Base-by-base conservation (phyloP, 1,284 basidiomycete species). In the Peniophora sp. region DNA sequence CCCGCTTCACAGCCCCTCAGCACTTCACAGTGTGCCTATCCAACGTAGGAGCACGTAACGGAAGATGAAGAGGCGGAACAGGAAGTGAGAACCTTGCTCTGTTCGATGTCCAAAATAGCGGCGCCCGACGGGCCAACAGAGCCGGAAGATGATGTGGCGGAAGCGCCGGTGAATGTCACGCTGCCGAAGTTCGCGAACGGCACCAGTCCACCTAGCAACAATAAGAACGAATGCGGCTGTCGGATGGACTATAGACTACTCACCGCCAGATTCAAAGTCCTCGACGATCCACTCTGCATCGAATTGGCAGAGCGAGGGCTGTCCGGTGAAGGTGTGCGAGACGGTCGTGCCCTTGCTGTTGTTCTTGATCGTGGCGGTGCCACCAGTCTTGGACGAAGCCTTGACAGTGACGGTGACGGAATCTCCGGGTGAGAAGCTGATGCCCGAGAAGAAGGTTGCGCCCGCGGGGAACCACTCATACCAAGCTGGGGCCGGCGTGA, bases 381-480 rank as follows among this genome's bases (percentile, higher is more conserved):
- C 65, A 34, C 54, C 47, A 17, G 57, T 65, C 15, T 52, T 55
- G 41, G 53, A 58, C 10, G 62, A 52, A 32, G 65, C 62, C 49
- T 59, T 61, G 34, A 65, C 62, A 43, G 64, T 61, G 46, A 63
- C 55, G 24, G 54, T 64, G 52, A 68, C 57, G 6, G 55, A 54
- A 59, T 69, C 57, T 45, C 68, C 65, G 2, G 62, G 52, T 47
- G 43, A 51, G 58, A 63, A 47, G 47, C 51, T 49, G 57, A 70
- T 66, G 42, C 63, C 67, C 14, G 52, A 55, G 58, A 68, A 68
- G 59, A 65, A 63, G 53, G 58, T 52, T 10, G 68, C 64, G 56
- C 56, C 63, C 55, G 60, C 67, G 24, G 68, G 67, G 60, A 60
- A 70, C 62, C 66, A 70, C 54, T 70, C 68, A 55, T 65, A 70